A percentile compares a stretch with the other conserved stretches of the same genome.
Conservation (phyloP, 2,329 filamentous ascomycete genomes). For the Nemania sp. region DNA sequence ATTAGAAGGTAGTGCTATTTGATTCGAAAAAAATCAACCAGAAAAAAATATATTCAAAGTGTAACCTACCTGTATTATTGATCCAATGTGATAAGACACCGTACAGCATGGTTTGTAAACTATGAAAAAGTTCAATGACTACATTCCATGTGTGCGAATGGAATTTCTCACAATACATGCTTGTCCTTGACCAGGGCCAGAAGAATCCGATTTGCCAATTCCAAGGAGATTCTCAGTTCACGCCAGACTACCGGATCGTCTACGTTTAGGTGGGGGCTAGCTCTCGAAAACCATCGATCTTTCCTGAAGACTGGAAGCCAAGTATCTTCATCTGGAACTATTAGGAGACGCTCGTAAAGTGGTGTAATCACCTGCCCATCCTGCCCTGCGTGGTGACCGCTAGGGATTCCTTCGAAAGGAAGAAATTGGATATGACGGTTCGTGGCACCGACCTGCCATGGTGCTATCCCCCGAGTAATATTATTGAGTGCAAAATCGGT, state of each 20-base stretch:
- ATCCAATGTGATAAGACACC: slow-evolving; percentile 8
- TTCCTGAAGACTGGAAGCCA: slow-evolving; percentile 21
- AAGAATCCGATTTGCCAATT: slow-evolving; percentile 21
- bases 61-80: not conserved
- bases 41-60: not conserved
- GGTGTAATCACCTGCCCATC: not conserved
- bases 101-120: slow-evolving; percentile 17
- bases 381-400: slow-evolving; percentile 1
- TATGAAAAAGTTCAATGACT: slow-evolving; percentile 6
- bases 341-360: not conserved
- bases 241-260: slow-evolving; percentile 16
- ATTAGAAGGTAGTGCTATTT: too few species aligned
- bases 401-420: not conserved
- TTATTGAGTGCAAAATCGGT: not conserved
- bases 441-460: slow-evolving; percentile 13
- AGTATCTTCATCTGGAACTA: slow-evolving; percentile 8
- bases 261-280: not conserved
- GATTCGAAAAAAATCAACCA: too few species aligned
- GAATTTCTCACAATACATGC: slow-evolving; percentile 20
- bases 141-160: not conserved
- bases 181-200: slow-evolving; percentile 12
- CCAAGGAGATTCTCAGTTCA: slow-evolving; percentile 6
- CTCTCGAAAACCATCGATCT: slow-evolving; percentile 10
- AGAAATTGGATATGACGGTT: slow-evolving; percentile 4
- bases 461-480: not conserved